Evolutionary conservation across 495 filamentous ascomycete species (phyloP).

Genomic region (Penicillium dipodomyicola): DNA sequence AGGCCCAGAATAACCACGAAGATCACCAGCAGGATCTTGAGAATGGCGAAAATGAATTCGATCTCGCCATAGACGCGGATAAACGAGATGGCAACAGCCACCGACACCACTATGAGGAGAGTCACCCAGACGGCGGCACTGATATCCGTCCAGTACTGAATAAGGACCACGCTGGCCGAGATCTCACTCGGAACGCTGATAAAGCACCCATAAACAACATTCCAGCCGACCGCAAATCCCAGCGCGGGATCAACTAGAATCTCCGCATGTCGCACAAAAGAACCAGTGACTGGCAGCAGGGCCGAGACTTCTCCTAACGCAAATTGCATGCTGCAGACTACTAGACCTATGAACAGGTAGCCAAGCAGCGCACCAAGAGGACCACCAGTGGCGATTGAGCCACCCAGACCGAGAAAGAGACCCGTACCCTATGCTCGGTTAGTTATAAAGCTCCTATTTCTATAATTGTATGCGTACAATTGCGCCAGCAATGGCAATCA

Average conservation of each 20-base stretch:
- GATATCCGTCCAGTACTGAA: slow-evolving; percentile 58
- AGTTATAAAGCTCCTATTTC: not conserved
- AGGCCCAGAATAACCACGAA: slow-evolving; percentile 52
- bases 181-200: slow-evolving; percentile 66
- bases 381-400: slow-evolving; percentile 56
- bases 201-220: slow-evolving; percentile 48
- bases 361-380: slow-evolving; percentile 59
- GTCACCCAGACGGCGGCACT: slow-evolving; percentile 55
- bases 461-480: slow-evolving; percentile 35
- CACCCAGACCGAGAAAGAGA: slow-evolving; percentile 60
- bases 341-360: slow-evolving; percentile 37
- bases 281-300: slow-evolving; percentile 43
- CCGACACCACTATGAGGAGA: slow-evolving; percentile 53
- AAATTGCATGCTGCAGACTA: slow-evolving; percentile 44
- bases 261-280: slow-evolving; percentile 52
- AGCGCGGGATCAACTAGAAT: slow-evolving; percentile 54
- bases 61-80: slow-evolving; percentile 48
- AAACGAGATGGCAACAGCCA: slow-evolving; percentile 51
- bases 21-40: slow-evolving; percentile 51
- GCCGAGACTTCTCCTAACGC: slow-evolving; percentile 45
- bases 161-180: slow-evolving; percentile 58
- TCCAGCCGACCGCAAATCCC: slow-evolving; percentile 62
- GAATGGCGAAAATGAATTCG: slow-evolving; percentile 42
- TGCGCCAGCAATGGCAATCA: slow-evolving; percentile 59
- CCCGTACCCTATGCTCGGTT: slow-evolving; percentile 49